phyloP scores from a whole-genome alignment of 768 basidiomycete species.

The Suillus subalutaceus region DNA sequence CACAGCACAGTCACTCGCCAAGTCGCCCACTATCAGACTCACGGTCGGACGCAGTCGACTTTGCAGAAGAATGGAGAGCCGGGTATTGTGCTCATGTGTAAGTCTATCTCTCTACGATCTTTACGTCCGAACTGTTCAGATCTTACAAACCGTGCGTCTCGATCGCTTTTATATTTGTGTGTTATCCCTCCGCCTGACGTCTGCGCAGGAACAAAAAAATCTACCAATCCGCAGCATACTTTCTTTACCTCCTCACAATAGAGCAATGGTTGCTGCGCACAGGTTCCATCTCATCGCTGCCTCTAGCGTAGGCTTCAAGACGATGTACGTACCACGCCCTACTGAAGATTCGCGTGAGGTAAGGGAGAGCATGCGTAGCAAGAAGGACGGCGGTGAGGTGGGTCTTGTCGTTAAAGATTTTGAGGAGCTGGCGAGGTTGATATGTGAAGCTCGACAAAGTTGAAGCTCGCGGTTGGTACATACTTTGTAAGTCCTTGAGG shows the following conservation, averaged over 20 bases:
- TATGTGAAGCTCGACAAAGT: slow-evolving; percentile 18
- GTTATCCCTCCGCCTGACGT: background rate
- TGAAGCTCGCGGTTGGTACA: background rate
- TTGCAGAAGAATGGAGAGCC: slow-evolving; percentile 59
- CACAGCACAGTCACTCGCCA: slow-evolving; percentile 26
- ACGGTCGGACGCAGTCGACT: slow-evolving; percentile 31
- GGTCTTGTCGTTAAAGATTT: slow-evolving; percentile 59
- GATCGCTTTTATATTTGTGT: background rate
- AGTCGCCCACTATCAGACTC: slow-evolving; percentile 21
- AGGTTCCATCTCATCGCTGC: slow-evolving; percentile 59
- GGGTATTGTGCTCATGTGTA: slow-evolving; percentile 43
- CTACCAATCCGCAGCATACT: slow-evolving; percentile 55
- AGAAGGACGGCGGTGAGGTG: slow-evolving; percentile 58
- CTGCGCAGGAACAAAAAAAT: slow-evolving; percentile 42
- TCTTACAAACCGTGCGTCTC: slow-evolving; percentile 65
- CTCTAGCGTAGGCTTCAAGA: slow-evolving; percentile 52
- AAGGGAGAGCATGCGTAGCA: slow-evolving; percentile 40
- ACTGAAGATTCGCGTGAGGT: slow-evolving; percentile 43
- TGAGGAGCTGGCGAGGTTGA: slow-evolving; percentile 44
- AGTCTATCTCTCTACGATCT: slow-evolving; percentile 2
- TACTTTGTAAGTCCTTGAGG: background rate
- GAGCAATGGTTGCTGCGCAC: slow-evolving; percentile 71
- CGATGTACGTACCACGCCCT: slow-evolving; percentile 58
- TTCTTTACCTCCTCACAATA: slow-evolving; percentile 42
- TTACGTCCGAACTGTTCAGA: slow-evolving; percentile 62